These are phyloP conservation scores for Penicillium nordicum DNA, from an alignment of 2,329 filamentous ascomycete species.

Conservation along the genomic window DNA sequence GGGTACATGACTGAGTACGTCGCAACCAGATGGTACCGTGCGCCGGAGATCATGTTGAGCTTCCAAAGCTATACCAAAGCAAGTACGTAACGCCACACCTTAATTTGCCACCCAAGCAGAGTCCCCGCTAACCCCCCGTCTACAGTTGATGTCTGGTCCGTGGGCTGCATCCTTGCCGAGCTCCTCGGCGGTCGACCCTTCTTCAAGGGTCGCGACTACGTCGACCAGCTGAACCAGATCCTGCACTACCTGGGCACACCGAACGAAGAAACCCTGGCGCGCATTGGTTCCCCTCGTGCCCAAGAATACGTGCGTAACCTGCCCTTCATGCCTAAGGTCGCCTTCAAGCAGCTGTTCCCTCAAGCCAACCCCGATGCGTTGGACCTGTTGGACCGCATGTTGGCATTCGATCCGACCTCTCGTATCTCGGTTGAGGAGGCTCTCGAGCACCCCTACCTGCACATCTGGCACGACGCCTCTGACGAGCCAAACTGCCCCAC, in stretches of 20 bases:
- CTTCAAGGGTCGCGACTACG: constrained; percentile 98
- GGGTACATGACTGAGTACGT: constrained; percentile 99
- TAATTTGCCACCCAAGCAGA: background rate
- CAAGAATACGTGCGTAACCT: constrained; percentile 98
- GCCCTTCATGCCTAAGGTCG: constrained; percentile 89
- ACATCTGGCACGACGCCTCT: constrained; percentile 97
- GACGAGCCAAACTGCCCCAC: constrained; percentile 93
- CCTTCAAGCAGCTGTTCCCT: constrained; percentile 84
- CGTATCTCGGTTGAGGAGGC: constrained; percentile 94
- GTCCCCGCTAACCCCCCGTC: constrained; percentile 1
- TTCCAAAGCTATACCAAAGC: constrained; percentile 99
- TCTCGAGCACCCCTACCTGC: constrained; percentile 90
- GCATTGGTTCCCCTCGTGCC: constrained; percentile 90
- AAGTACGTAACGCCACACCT: constrained; percentile 67
- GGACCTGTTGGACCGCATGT: constrained; percentile 93
- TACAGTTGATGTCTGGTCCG: constrained; percentile 96
- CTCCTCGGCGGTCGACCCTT: constrained; percentile 93
- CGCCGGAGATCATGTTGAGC: constrained; percentile 98
- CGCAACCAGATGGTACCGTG: constrained; percentile 96
- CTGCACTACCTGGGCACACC: constrained; percentile 96
- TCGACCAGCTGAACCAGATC: constrained; percentile 99
- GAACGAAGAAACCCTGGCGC: constrained; percentile 86
- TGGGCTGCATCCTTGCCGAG: constrained; percentile 95
- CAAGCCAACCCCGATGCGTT: constrained; percentile 94
- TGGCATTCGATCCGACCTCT: constrained; percentile 90